These are phyloP conservation scores for Phaeosphaeria sp. DNA, from an alignment of 2,329 filamentous ascomycete genomes.

Conservation along the genomic window DNA sequence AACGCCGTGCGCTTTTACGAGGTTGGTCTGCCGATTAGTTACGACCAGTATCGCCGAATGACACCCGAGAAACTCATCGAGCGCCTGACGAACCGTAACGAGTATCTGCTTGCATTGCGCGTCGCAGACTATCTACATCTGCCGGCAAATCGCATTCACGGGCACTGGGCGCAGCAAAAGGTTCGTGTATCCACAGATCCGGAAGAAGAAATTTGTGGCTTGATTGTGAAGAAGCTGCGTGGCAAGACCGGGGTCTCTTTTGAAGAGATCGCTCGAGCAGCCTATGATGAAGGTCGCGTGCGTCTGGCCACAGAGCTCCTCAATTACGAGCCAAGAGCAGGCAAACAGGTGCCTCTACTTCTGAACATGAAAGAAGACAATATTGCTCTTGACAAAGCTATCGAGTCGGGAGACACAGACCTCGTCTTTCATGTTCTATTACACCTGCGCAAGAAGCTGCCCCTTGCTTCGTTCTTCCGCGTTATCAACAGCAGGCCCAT, in stretches of 20 bases:
- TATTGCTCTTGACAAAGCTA: constrained; percentile 92
- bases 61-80: constrained; percentile 88
- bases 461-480: constrained; percentile 89
- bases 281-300: constrained; percentile 90
- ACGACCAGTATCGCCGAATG: constrained; percentile 90
- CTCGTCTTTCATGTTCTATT: constrained; percentile 88
- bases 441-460: constrained; percentile 87
- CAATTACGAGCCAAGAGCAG: constrained; percentile 91
- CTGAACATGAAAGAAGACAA: constrained; percentile 96
- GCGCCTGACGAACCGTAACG: constrained; percentile 84
- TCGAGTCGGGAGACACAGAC: constrained; percentile 94
- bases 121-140: constrained; percentile 87
- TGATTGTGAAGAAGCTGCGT: constrained; percentile 85
- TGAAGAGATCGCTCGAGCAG: constrained; percentile 88
- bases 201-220: constrained; percentile 83
- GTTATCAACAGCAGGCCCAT: constrained; percentile 84
- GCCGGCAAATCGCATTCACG: constrained; percentile 87
- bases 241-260: constrained; percentile 95
- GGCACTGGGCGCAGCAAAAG: constrained; percentile 96
- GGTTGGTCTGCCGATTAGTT: constrained; percentile 86
- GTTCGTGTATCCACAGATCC: constrained; percentile 84
- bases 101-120: constrained; percentile 88
- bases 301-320: constrained; percentile 89
- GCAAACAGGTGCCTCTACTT: constrained; percentile 93
- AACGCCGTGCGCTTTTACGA: constrained; percentile 93